A percentile compares a stretch with the other conserved stretches of the same genome.
These are phyloP conservation scores for Lepidopterella palustris DNA, from an alignment of 495 filamentous ascomycete genomes.

Conservation along the genomic window DNA sequence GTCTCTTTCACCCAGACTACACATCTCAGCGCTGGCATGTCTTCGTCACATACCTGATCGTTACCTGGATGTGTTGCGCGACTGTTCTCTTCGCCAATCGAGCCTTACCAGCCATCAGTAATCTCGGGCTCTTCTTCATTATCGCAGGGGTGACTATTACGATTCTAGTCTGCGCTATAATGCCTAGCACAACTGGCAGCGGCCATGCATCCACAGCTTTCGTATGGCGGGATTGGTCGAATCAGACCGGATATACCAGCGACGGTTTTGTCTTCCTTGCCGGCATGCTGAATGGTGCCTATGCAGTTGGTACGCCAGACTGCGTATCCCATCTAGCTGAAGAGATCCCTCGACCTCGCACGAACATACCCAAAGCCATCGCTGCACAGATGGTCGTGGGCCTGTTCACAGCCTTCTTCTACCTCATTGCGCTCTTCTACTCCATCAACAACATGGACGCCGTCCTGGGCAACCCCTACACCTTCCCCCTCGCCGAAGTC, in stretches of 20 bases:
- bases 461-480: constrained; percentile 48
- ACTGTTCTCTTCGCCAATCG: constrained; percentile 66
- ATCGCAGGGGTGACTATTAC: constrained; percentile 63
- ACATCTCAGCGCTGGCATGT: constrained; percentile 63
- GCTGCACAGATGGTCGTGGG: constrained; percentile 44
- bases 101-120: constrained; percentile 58
- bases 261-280: constrained; percentile 71
- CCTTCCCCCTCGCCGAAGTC: constrained; percentile 70
- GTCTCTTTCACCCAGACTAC: constrained; percentile 59
- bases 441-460: constrained; percentile 57
- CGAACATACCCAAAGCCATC: constrained; percentile 55
- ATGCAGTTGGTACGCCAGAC: constrained; percentile 69
- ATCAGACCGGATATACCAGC: constrained; percentile 61
- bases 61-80: constrained; percentile 58
- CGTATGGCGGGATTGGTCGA: constrained; percentile 38
- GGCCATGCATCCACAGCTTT: constrained; percentile 31
- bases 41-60: constrained; percentile 61
- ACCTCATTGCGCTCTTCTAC: constrained; percentile 69
- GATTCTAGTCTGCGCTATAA: constrained; percentile 66
- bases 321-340: constrained; percentile 72
- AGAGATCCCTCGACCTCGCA: constrained; percentile 63
- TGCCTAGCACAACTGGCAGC: constrained; percentile 49
- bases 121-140: constrained; percentile 62
- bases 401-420: constrained; percentile 63
- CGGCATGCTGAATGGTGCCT: constrained; percentile 82